Evolutionary conservation across 1,139 yeast species (phyloP), one percentile per base, ranked within the genome.

Genomic region (Meyerozyma sp.): DNA sequence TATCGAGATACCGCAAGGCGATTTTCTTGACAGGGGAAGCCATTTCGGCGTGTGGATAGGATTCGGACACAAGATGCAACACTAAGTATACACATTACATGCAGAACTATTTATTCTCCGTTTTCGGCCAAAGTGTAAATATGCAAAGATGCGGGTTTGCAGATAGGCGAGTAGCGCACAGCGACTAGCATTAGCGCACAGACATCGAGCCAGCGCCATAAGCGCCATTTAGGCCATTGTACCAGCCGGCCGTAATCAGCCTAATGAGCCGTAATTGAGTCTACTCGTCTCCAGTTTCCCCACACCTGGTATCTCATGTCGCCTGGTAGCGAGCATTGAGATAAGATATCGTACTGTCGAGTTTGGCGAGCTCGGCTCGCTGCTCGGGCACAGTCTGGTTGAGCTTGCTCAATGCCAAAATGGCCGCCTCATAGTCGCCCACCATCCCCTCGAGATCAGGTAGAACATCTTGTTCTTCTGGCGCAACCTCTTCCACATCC

Each of bases 331-430:
- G 32, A 2, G 21, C 20, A 8, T 28, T 40, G 39, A 72, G 54
- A 44, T 70, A 67, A 29, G 51, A 49, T 8, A 67, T 54, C 6
- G 70, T 61, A 23, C 66, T 67, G 36, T 62, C 60, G 38, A 65
- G 53, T 30, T 57, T 52, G 36, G 60, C 63, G 40, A 72, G 53
- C 40, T 67, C 70, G 1, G 66, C 62, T 41, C 57, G 54, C 38
- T 65, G 63, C 39, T 49, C 56, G 2, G 76, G 76, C 8, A 72
- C 56, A 1, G 47, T 45, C 21, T 50, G 55, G 46, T 66, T 70
- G 36, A 70, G 50, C 10, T 58, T 54, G 36, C 54, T 49, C 38
- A 68, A 49, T 41, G 48, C 46, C 13, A 51, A 35, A 1, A 67
- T 45, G 38, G 66, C 63, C 7, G 55, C 50, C 44, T 59, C 64